Evolutionary conservation across 371 early-diverging fungal genomes (phyloP).

Genomic region (Mucor mucedo): DNA sequence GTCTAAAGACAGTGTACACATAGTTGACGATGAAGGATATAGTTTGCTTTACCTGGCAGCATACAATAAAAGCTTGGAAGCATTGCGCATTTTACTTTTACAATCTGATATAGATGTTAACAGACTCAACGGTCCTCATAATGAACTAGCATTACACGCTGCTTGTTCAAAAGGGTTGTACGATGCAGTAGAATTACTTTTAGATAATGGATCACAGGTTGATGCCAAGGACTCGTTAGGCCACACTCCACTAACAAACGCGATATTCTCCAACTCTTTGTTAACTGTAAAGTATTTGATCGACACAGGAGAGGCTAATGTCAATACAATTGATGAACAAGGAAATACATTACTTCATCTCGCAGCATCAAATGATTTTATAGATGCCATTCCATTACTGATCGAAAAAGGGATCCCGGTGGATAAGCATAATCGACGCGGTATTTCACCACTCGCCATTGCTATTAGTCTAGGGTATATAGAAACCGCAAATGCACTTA

Average conservation of each 20-base stretch:
- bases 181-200: constrained; percentile 50
- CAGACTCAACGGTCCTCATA: constrained; percentile 44
- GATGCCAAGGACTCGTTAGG: constrained; percentile 69
- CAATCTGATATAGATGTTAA: constrained; percentile 45
- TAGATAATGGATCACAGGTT: constrained; percentile 50
- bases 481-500: constrained; percentile 28
- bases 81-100: constrained; percentile 45
- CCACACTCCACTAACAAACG: constrained; percentile 63
- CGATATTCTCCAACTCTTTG: constrained; percentile 37
- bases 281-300: constrained; percentile 39
- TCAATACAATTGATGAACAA: constrained; percentile 60
- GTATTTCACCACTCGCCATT: constrained; percentile 48
- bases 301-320: constrained; percentile 28
- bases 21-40: constrained; percentile 37
- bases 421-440: constrained; percentile 37
- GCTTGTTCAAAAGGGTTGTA: constrained; percentile 37
- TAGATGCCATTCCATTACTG: constrained; percentile 31
- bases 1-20: constrained; percentile 24
- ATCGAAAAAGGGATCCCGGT: constrained; percentile 28
- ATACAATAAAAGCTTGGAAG: constrained; percentile 45
- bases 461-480: constrained; percentile 46
- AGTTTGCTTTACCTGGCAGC: constrained; percentile 52
- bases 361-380: constrained; percentile 39
- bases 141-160: constrained; percentile 51
- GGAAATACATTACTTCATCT: constrained; percentile 70